Conservation (phyloP, 2,329 filamentous ascomycete genomes). For the Aspergillus sp. region DNA sequence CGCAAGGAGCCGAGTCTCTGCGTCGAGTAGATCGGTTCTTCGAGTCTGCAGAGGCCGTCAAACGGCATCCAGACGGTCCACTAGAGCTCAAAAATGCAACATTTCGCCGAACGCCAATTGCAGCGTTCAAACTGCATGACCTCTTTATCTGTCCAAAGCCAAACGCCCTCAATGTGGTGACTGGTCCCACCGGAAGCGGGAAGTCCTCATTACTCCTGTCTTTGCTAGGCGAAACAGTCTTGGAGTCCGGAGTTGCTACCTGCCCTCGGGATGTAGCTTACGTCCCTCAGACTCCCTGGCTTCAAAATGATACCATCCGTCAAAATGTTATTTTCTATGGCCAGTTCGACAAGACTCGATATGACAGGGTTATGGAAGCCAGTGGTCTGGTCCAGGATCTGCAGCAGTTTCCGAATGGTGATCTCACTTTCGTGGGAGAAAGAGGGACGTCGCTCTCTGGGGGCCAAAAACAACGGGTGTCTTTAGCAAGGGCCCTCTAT, state of each 20-base stretch:
- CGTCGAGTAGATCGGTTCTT: conserved; percentile 48
- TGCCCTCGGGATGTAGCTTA: conserved; percentile 48
- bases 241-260: conserved; percentile 13
- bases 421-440: conserved; percentile 52
- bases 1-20: conserved; percentile 40
- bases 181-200: conserved; percentile 47
- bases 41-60: conserved; percentile 41
- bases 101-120: conserved; percentile 44
- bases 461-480: conserved; percentile 54
- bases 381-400: conserved; percentile 52
- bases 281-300: conserved; percentile 54
- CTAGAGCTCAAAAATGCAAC: conserved; percentile 40
- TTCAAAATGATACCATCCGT: conserved; percentile 56
- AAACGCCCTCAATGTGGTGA: conserved; percentile 47
- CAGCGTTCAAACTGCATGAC: conserved; percentile 39
- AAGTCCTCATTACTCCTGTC: conserved; percentile 46
- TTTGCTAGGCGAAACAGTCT: conserved; percentile 16
- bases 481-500: conserved; percentile 49
- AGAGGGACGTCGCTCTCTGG: conserved; percentile 55
- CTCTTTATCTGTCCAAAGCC: conserved; percentile 41
- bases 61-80: conserved; percentile 42
- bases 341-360: conserved; percentile 46
- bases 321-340: conserved; percentile 57
- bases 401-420: conserved; percentile 47
- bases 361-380: conserved; percentile 52